Evolutionary conservation across 192 early-diverging fungal genomes (phyloP), one percentile per base, ranked within the genome.

Genomic region (Entophlyctis luteolus): DNA sequence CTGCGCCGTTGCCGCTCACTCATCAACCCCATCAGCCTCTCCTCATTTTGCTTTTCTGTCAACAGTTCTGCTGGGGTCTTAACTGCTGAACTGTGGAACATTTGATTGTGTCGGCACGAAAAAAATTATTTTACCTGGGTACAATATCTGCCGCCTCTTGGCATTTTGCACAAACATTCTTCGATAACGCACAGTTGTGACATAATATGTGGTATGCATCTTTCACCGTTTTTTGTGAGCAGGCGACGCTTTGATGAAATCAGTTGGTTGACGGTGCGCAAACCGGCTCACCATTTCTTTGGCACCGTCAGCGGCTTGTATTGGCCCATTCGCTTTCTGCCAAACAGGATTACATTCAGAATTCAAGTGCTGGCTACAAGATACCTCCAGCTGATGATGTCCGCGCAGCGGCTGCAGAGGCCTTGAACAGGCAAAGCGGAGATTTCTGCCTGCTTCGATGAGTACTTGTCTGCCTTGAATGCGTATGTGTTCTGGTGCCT

Each of bases 161-260:
- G 78, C 94, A 99, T 77, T 97, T 97, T 38, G 93, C 94, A 57
- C 94, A 99, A 23, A 94, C 91, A 38, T 86, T 81, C 79, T 90
- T 93, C 3, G 73, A 70, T 29, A 59, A 58, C 3, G 94, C 91
- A 72, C 96, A 99, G 36, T 84, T 83, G 68, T 88, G 80, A 79
- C 96, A 99, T 2, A 95, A 72, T 14, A 96, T 87, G 79, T 97
- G 96, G 76, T 99, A 99, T 18, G 94, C 94, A 65, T 96, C 91
- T 59, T 84, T 90, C 66, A 99, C 84, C 14, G 83, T 80, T 70
- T 92, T 93, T 73, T 90, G 83, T 47, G 88, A 58, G 76, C 96
- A 99, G 22, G 46, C 55, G 23, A 89, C 78, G 68, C 86, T 88
- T 67, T 65, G 14, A 31, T 14, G 12, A 4, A 12, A 27, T 14